These are phyloP conservation scores for Colletotrichum liaoningense DNA, from an alignment of 2,329 filamentous ascomycete genomes.

Conservation along the genomic window DNA sequence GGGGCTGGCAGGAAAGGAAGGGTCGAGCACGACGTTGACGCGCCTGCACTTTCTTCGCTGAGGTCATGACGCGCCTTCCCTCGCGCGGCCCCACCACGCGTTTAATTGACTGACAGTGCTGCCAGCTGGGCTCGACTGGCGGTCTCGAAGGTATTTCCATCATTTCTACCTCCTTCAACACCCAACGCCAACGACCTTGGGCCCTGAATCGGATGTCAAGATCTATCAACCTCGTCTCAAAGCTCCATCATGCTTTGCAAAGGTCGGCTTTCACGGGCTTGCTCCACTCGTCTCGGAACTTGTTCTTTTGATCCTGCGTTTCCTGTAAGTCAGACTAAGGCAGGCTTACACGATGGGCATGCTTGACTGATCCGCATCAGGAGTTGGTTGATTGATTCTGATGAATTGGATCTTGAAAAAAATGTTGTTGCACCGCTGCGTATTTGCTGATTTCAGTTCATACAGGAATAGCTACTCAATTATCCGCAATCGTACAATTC, in stretches of 20 bases:
- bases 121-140: neutral
- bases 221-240: too few relatives aligned
- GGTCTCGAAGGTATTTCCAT: too few relatives aligned
- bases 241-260: too few relatives aligned
- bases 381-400: neutral
- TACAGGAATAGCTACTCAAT: too few relatives aligned
- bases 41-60: slow-evolving; percentile 6
- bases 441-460: too few relatives aligned
- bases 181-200: too few relatives aligned
- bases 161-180: too few relatives aligned
- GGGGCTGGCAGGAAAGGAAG: neutral
- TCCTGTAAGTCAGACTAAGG: neutral
- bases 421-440: neutral
- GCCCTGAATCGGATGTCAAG: too few relatives aligned
- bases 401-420: neutral
- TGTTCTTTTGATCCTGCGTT: neutral
- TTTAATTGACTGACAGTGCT: slow-evolving; percentile 14
- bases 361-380: too few relatives aligned
- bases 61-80: slow-evolving; percentile 26
- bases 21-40: slow-evolving; percentile 6
- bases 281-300: too few relatives aligned
- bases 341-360: too few relatives aligned
- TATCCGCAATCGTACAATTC: neutral
- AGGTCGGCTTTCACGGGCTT: too few relatives aligned
- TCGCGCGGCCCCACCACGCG: slow-evolving; percentile 10